Evolutionary conservation across 805 yeast species (phyloP).

Genomic region (Starmerella stellata): DNA sequence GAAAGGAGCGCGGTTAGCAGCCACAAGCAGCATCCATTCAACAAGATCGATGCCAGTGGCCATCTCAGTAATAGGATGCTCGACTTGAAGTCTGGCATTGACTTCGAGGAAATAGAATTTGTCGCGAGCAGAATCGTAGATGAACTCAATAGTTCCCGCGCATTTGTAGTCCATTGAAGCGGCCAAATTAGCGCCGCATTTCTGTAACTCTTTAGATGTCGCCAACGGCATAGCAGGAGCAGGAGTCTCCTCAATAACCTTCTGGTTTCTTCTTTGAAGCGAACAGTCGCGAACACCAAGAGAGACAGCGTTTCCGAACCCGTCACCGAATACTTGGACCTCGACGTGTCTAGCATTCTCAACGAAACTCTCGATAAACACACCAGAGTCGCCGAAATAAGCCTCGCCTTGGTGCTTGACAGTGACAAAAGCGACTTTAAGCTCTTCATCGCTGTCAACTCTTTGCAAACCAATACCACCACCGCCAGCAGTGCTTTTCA

Average conservation of each 20-base stretch:
- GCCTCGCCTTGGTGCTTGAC: constrained; percentile 88
- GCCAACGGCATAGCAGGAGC: constrained; percentile 80
- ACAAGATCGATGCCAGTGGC: constrained; percentile 89
- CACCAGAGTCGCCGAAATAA: constrained; percentile 90
- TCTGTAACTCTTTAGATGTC: constrained; percentile 57
- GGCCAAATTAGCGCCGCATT: constrained; percentile 71
- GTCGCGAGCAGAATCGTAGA: constrained; percentile 69
- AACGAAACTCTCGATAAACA: constrained; percentile 82
- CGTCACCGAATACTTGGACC: constrained; percentile 93
- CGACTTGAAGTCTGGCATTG: constrained; percentile 91
- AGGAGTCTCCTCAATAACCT: constrained; percentile 92
- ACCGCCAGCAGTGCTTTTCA: constrained; percentile 96
- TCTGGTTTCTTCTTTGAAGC: constrained; percentile 90
- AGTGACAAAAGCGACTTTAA: constrained; percentile 68
- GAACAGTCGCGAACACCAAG: constrained; percentile 97
- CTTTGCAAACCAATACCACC: constrained; percentile 97
- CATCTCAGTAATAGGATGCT: constrained; percentile 91
- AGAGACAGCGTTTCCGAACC: constrained; percentile 80
- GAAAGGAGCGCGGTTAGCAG: constrained; percentile 76
- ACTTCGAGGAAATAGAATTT: constrained; percentile 91
- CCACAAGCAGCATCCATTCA: constrained; percentile 89
- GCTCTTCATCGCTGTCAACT: constrained; percentile 66
- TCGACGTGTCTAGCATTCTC: constrained; percentile 94
- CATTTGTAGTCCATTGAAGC: constrained; percentile 74
- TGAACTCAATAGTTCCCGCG: constrained; percentile 95